Evolutionary conservation across 2,329 filamentous ascomycete species (phyloP).

Genomic region (Arthrobotrys sinensis): DNA sequence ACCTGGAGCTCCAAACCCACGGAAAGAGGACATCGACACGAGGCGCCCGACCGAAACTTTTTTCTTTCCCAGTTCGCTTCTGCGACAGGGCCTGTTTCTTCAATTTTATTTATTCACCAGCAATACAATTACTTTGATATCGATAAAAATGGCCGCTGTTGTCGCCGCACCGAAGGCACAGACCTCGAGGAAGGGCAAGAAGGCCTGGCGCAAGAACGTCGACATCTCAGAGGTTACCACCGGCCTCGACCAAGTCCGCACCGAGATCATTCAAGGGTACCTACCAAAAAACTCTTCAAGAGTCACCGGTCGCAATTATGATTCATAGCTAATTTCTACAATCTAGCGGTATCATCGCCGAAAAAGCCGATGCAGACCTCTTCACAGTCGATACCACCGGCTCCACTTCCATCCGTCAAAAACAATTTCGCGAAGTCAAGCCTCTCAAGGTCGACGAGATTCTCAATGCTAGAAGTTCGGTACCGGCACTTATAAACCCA

Average conservation of each 20-base stretch:
- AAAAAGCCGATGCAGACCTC: constrained; percentile 85
- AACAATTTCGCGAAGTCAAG: constrained; percentile 79
- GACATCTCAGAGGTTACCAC: constrained; percentile 88
- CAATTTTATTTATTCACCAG: neutral
- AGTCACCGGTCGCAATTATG: constrained; percentile 5
- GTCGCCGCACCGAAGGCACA: constrained; percentile 80
- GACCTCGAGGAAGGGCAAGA: constrained; percentile 95
- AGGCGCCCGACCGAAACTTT: constrained; percentile 34
- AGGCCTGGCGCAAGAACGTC: constrained; percentile 98
- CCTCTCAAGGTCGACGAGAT: constrained; percentile 92
- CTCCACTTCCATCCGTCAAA: constrained; percentile 77
- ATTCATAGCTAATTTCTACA: constrained; percentile 50
- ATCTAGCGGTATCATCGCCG: constrained; percentile 83
- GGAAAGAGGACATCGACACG: constrained; percentile 54
- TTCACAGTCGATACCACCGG: constrained; percentile 86
- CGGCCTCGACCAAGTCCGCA: constrained; percentile 85
- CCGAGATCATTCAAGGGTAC: constrained; percentile 92
- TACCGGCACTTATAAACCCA: constrained; percentile 82
- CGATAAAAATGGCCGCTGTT: constrained; percentile 71
- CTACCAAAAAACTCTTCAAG: constrained; percentile 61
- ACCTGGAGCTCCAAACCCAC: constrained; percentile 24
- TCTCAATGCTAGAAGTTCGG: constrained; percentile 83
- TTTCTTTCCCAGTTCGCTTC: constrained; percentile 45
- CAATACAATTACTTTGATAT: constrained; percentile 4
- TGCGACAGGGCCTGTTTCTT: constrained; percentile 23